phyloP scores from a whole-genome alignment of 352 stramenopile species.

The Lagenidium sp. region DNA sequence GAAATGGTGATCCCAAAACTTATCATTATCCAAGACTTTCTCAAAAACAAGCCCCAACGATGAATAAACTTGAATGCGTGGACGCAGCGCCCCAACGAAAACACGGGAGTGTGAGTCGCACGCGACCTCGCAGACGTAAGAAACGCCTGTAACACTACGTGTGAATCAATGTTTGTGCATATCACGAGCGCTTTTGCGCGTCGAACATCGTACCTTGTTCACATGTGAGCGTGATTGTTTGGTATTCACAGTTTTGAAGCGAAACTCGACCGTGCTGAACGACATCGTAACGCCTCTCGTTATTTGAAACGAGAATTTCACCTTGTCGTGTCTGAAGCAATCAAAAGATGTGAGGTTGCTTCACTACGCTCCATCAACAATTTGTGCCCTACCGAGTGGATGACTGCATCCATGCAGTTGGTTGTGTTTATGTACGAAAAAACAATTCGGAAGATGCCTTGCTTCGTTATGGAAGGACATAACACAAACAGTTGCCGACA shows the following conservation, averaged over 20 bases:
- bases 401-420: constrained; percentile 27
- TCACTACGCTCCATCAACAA: no score
- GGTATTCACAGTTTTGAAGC: neutral
- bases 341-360: no score
- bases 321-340: no score
- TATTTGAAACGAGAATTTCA: no score
- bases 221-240: neutral
- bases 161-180: no score
- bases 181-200: no score
- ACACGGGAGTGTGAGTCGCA: neutral
- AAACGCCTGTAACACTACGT: no score
- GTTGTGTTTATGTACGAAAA: constrained; percentile 30
- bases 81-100: constrained; percentile 9
- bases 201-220: neutral
- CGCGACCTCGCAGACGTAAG: no score
- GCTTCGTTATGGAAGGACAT: constrained; percentile 22
- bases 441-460: neutral
- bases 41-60: constrained; percentile 30
- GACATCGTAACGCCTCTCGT: no score
- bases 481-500: constrained; percentile 25
- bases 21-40: constrained; percentile 6
- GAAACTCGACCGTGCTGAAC: no score
- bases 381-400: constrained; percentile 28
- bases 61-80: constrained; percentile 50
- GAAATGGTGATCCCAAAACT: constrained; percentile 23